These are phyloP conservation scores for Solanum sejunctum DNA, from an alignment of 257 asterid species.

Conservation along the genomic window DNA sequence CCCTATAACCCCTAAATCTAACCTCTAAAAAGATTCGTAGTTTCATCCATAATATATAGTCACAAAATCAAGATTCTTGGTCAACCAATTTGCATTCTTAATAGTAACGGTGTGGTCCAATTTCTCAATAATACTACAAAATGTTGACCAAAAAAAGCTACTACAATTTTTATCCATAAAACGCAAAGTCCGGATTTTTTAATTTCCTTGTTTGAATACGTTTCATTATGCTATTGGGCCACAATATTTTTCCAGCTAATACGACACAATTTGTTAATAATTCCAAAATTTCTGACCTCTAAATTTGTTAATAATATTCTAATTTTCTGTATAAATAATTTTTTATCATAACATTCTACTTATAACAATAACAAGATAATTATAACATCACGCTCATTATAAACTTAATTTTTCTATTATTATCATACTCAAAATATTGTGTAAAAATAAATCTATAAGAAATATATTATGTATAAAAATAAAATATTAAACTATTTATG, in stretches of 20 bases:
- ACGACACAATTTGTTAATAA: not conserved
- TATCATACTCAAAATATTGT: no score
- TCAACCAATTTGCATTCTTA: not conserved
- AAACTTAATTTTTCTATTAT: no score
- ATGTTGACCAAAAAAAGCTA: not conserved
- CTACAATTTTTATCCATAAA: not conserved
- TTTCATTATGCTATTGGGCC: not conserved
- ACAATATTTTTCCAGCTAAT: not conserved
- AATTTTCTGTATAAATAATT: no score
- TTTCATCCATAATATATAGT: not conserved
- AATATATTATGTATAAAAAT: not conserved
- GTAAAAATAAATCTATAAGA: no score
- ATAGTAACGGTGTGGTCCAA: not conserved
- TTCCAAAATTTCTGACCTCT: not conserved
- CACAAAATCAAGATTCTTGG: constrained; percentile 2
- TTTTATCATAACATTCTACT: no score
- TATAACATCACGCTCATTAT: no score
- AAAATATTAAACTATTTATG: no score
- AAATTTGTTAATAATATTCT: no score
- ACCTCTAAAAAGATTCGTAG: no score
- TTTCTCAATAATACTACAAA: not conserved
- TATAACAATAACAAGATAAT: no score
- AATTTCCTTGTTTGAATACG: not conserved
- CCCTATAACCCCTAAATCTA: no score
- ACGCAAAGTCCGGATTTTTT: not conserved